These are phyloP conservation scores for Calonectria hawksworthii DNA, from an alignment of 2,329 filamentous ascomycete genomes.

Conservation along the genomic window DNA sequence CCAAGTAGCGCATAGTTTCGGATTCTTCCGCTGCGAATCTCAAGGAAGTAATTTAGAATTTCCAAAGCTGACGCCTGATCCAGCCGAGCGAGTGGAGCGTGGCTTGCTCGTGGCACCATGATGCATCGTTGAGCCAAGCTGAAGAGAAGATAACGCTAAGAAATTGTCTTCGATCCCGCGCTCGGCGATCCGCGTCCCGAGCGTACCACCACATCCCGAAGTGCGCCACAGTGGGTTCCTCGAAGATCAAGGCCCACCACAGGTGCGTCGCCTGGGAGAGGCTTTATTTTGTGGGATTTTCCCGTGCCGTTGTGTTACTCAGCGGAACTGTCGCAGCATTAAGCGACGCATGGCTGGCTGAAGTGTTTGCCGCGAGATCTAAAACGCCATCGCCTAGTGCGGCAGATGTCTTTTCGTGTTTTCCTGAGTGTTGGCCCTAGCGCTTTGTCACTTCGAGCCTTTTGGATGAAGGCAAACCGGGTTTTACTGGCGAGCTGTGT, in stretches of 20 bases:
- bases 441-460: not conserved
- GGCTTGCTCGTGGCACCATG: not conserved
- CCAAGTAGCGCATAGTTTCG: not conserved
- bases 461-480: not conserved
- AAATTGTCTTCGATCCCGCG: not conserved
- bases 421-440: not conserved
- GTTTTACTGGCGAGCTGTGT: not conserved
- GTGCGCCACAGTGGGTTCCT: not conserved
- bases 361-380: not conserved
- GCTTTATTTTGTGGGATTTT: not conserved
- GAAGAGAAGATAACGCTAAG: not conserved
- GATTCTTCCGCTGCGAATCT: not conserved
- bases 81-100: not conserved
- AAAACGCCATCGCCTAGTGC: not conserved
- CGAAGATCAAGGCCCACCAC: not conserved
- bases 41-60: not conserved
- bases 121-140: too few relatives aligned
- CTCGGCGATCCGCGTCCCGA: not conserved
- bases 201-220: not conserved
- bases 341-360: not conserved
- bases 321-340: not conserved
- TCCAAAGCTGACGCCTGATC: not conserved
- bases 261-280: not conserved
- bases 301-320: not conserved
- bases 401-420: not conserved